These are phyloP conservation scores for Tulasnella sp. DNA, from an alignment of 768 basidiomycete genomes.

Conservation along the genomic window DNA sequence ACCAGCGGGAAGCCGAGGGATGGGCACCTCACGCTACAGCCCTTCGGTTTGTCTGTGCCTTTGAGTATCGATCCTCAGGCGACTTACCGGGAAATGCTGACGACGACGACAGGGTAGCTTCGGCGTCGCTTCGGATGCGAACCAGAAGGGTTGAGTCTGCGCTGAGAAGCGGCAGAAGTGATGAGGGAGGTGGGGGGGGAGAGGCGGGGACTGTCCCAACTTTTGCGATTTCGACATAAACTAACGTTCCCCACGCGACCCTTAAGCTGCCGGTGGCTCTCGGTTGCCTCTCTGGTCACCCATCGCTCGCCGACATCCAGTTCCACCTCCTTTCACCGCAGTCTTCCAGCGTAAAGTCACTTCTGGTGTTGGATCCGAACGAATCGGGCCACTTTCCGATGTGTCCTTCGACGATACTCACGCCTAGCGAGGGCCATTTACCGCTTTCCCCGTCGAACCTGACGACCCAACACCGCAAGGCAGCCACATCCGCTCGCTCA, in stretches of 20 bases:
- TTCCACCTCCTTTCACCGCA: neutral
- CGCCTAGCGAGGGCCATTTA: constrained; percentile 4
- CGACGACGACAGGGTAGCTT: neutral
- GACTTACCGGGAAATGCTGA: constrained; percentile 13
- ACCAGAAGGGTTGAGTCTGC: neutral
- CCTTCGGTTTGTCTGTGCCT: constrained; percentile 14
- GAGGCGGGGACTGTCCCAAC: neutral
- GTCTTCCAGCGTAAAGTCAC: constrained; percentile 12
- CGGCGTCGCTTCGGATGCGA: constrained; percentile 7
- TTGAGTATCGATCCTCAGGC: constrained; percentile 5
- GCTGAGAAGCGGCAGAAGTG: neutral
- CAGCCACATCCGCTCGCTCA: neutral
- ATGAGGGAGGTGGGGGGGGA: neutral
- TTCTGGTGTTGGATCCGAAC: constrained; percentile 3
- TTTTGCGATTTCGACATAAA: constrained; percentile 12
- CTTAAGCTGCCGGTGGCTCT: neutral
- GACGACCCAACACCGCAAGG: neutral
- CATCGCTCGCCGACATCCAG: constrained; percentile 1
- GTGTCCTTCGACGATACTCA: constrained; percentile 3
- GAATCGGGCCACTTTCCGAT: neutral
- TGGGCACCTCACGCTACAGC: constrained; percentile 12
- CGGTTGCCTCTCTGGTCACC: neutral
- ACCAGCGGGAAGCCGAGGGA: constrained; percentile 21
- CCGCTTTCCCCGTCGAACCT: neutral
- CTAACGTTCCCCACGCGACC: constrained; percentile 12